Evolutionary conservation across 345 rosid species (phyloP), one percentile per base, ranked within the genome.

Genomic region (Eucalyptus cladocalyx): DNA sequence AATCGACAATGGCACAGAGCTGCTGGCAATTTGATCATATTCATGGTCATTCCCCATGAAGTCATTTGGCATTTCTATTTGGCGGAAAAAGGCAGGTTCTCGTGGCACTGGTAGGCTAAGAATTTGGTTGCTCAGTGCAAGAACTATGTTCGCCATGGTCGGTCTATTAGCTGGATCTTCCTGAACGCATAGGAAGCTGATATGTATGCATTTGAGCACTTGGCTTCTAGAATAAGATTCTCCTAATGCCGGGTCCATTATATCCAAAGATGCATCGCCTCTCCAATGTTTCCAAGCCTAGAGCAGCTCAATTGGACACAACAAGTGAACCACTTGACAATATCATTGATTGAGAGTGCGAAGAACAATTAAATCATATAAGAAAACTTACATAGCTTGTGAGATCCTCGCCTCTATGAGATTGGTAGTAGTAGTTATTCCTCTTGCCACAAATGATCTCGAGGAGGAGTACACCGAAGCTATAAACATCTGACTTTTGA

Each of bases 381-480:
- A 2, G 54, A 69, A 72, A n/a, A 72, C 89, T 30, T 50, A 88
- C 89, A 72, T 72, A 49, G 86, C 65, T 90, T 65, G 19, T 32
- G 23, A 47, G 54, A 86, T 14, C 92, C 1, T 53, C 81, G 7
- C 15, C 40, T 43, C 4, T 3, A n/a, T 11, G 6, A 18, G n/a
- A 32, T 47, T 89, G 26, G 24, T 89, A 80, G 76, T 87, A 87
- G 90, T 90, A 28, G 92, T 92, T 56, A 89, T 90, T 42, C 90
- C 86, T 62, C 92, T 93, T 91, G 7, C 95, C 93, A 3, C 90
- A 92, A 62, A 94, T 91, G 62, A 87, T 91, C 89, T 92, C 93
- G 0, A 92, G 89, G 21, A 92, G 23, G 9, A 88, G 6, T 18
- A 89, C 92, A 10, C 91, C 93, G 7, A 91, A 92, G 60, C 93